These are phyloP conservation scores for Aspergillus sp. DNA, from an alignment of 2,329 filamentous ascomycete species.

Conservation along the genomic window DNA sequence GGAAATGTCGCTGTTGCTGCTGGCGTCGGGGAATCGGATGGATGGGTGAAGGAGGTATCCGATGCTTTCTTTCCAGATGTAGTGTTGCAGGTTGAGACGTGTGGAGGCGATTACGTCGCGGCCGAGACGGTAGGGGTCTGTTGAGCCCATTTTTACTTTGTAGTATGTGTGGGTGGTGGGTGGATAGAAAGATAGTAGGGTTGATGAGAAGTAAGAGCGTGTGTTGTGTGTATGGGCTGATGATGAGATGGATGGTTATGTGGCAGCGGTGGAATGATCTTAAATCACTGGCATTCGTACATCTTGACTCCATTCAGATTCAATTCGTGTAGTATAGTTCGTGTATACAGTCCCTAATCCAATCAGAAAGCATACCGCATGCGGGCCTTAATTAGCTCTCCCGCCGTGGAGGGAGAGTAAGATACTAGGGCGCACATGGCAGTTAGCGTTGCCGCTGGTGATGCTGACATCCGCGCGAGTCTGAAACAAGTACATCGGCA, in stretches of 20 bases:
- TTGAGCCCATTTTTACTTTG: neutral
- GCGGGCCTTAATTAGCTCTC: neutral
- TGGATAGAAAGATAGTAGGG: neutral
- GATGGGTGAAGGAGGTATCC: constrained; percentile 3
- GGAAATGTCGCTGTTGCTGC: neutral
- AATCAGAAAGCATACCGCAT: neutral
- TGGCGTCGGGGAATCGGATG: neutral
- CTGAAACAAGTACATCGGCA: neutral
- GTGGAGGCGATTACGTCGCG: neutral
- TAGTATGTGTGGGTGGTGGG: neutral
- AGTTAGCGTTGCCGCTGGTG: neutral
- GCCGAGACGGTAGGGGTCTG: neutral
- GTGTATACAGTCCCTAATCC: neutral
- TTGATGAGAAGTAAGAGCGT: neutral
- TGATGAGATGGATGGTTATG: neutral
- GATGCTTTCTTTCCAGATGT: constrained; percentile 9
- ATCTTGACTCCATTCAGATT: too few species aligned
- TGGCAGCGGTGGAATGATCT: neutral
- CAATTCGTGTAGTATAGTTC: too few species aligned
- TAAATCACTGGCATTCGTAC: neutral
- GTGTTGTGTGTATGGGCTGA: neutral
- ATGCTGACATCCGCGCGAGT: neutral
- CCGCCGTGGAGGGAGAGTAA: neutral
- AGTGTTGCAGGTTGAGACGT: constrained; percentile 5
- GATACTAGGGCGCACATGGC: neutral